Conservation (phyloP, 495 filamentous ascomycete species). For the Penicillium cosmopolitanum region DNA sequence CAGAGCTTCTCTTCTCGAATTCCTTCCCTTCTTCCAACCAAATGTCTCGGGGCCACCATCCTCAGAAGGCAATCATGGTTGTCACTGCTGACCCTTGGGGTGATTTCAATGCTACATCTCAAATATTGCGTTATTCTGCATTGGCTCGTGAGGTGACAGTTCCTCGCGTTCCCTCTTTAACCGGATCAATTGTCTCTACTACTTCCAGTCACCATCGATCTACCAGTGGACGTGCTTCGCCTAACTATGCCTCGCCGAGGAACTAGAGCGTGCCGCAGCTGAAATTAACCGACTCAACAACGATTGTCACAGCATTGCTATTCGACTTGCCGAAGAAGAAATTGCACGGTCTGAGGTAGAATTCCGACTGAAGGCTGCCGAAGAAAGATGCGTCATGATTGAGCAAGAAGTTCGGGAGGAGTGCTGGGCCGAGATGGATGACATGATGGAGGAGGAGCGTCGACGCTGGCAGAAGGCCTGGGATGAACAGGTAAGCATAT, state of each 20-base stretch:
- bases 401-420: conserved; percentile 92
- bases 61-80: conserved; percentile 92
- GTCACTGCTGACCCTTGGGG: conserved; percentile 93
- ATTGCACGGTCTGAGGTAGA: conserved; percentile 57
- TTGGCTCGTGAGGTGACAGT: conserved; percentile 92
- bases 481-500: conserved; percentile 66
- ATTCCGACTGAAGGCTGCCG: conserved; percentile 58
- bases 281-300: conserved; percentile 76
- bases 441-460: conserved; percentile 70
- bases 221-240: conserved; percentile 52
- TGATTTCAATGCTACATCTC: conserved; percentile 94
- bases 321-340: conserved; percentile 65
- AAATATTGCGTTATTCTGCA: conserved; percentile 94
- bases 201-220: conserved; percentile 36
- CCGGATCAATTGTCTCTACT: conserved; percentile 60
- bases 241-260: conserved; percentile 59
- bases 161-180: conserved; percentile 80
- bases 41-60: conserved; percentile 57
- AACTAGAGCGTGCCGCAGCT: conserved; percentile 73
- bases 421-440: conserved; percentile 84
- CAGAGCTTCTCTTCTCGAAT: conserved; percentile 94
- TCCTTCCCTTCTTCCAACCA: conserved; percentile 75
- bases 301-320: conserved; percentile 67
- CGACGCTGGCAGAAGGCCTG: conserved; percentile 74
- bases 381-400: conserved; percentile 69